A percentile compares a stretch with the other conserved stretches of the same genome.
phyloP scores from a whole-genome alignment of 306 rosid genomes.

The Prunus davidiana region DNA sequence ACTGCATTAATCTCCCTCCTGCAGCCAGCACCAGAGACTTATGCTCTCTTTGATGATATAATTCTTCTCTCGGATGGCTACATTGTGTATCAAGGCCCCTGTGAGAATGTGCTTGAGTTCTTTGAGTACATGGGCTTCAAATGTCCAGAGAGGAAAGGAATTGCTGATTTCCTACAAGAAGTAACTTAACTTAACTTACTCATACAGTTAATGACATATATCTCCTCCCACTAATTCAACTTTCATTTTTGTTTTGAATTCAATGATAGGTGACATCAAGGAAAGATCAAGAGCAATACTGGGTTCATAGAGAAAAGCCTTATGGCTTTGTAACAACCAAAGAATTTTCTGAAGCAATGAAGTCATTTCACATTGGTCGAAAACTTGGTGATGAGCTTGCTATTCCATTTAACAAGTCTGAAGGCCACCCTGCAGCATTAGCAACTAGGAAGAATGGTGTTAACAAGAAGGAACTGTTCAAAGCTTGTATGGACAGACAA shows the following conservation, averaged over 20 bases:
- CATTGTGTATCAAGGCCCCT: constrained; percentile 57
- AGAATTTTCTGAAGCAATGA: constrained; percentile 48
- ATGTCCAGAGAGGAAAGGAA: constrained; percentile 57
- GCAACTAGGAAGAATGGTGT: constrained; percentile 45
- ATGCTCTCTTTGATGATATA: constrained; percentile 52
- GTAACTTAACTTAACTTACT: constrained; percentile 24
- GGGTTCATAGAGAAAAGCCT: constrained; percentile 35
- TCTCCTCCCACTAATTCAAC: background rate
- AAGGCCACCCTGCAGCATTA: constrained; percentile 45
- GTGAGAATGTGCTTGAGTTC: constrained; percentile 43
- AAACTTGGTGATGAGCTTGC: constrained; percentile 34
- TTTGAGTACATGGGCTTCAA: constrained; percentile 48
- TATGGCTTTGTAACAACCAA: constrained; percentile 39
- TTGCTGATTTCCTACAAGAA: constrained; percentile 61
- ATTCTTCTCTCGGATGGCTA: constrained; percentile 53
- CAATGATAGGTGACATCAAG: constrained; percentile 47
- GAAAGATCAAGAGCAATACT: constrained; percentile 61
- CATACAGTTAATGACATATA: background rate
- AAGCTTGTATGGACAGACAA: constrained; percentile 55
- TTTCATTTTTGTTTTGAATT: background rate
- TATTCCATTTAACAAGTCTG: constrained; percentile 38
- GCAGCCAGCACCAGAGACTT: constrained; percentile 62
- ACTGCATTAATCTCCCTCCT: constrained; percentile 51
- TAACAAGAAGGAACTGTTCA: constrained; percentile 37
- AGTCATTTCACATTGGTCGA: constrained; percentile 42